Base-by-base conservation (phyloP, 345 rosid genomes). In the Trapa bicornis region DNA sequence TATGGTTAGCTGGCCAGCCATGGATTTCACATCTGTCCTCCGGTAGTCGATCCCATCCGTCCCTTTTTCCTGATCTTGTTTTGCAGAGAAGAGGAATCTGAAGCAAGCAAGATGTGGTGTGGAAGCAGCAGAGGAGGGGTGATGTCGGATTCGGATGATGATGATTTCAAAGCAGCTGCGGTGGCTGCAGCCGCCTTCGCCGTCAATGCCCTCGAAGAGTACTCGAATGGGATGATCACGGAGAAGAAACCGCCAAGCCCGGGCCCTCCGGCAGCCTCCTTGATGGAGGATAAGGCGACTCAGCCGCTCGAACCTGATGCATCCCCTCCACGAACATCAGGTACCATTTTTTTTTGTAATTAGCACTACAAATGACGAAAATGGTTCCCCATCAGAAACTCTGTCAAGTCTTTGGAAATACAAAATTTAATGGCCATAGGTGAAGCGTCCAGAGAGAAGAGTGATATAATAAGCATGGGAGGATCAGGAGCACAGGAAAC, bases 171-270 rank as follows among this genome's bases (percentile, higher is more conserved):
- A 35, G 84, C 69, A 13, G 54, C 71, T 9, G 84, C 84, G 1
- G 86, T 77, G 32, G 87, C 86, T 61, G 89, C 89, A 17, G 79
- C 87, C 11, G 79, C 86, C 33, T 76, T 67, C 47, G 87, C 73
- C 16, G 73, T 84, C 43, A 43, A 53, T 47, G 63, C 29, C 3
- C 22, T 70, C 1, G 60, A 75, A 70, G 78, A 69, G 17, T 22
- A 65, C 50, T 41, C 13, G 13, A 41, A 39, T 11, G 48, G 16
- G 48, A 17, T 47, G 45, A 70, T 58, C 15, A 74, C 52, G 42
- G 48, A 68, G 64, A 76, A 68, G 64, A 76, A 42, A 70, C 69
- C 45, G 39, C 47, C 22, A 7, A 61, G 67, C 37, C 57, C 7
- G 42, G 36, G 48, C 12, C 65, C 72, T n/a, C 50, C 72, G 43